phyloP scores from a whole-genome alignment of 2,329 filamentous ascomycete species.

The Neurospora sp. region DNA sequence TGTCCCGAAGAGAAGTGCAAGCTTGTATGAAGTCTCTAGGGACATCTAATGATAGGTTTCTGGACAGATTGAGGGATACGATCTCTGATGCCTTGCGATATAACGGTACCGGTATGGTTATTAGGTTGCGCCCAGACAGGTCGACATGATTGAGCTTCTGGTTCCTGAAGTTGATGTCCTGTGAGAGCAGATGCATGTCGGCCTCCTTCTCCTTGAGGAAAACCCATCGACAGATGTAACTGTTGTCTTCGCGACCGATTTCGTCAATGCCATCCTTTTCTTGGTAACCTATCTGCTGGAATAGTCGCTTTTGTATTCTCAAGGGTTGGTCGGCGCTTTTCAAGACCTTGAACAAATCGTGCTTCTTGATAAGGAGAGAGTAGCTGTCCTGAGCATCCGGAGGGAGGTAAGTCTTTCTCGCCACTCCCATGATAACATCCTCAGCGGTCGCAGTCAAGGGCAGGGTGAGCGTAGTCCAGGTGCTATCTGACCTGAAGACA shows the following conservation, averaged over 20 bases:
- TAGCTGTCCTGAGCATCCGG: slow-evolving; percentile 81
- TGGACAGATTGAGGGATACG: slow-evolving; percentile 85
- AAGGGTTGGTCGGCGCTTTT: slow-evolving; percentile 71
- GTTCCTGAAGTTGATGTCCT: slow-evolving; percentile 75
- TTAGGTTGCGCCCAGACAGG: slow-evolving; percentile 76
- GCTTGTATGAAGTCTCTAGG: slow-evolving; percentile 94
- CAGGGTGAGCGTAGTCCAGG: slow-evolving; percentile 86
- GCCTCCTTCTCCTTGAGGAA: slow-evolving; percentile 86
- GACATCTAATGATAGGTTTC: slow-evolving; percentile 84
- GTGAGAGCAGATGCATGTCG: slow-evolving; percentile 62
- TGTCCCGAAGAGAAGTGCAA: slow-evolving; percentile 82
- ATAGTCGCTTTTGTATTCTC: slow-evolving; percentile 79
- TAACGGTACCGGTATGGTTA: slow-evolving; percentile 88
- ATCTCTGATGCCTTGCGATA: slow-evolving; percentile 91
- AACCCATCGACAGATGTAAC: slow-evolving; percentile 90
- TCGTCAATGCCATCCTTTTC: slow-evolving; percentile 83
- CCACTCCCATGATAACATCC: slow-evolving; percentile 81
- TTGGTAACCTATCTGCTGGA: slow-evolving; percentile 88
- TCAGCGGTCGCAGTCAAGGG: slow-evolving; percentile 73
- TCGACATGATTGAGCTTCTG: slow-evolving; percentile 94
- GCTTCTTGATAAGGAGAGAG: slow-evolving; percentile 89
- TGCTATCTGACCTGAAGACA: slow-evolving; percentile 87
- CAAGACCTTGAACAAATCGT: slow-evolving; percentile 78
- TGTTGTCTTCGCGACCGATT: slow-evolving; percentile 91
- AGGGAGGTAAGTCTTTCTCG: slow-evolving; percentile 87